A percentile compares a stretch with the other conserved stretches of the same genome.
Evolutionary conservation across 768 basidiomycete species (phyloP).

Genomic region (Tricholoma hemisulphureum): DNA sequence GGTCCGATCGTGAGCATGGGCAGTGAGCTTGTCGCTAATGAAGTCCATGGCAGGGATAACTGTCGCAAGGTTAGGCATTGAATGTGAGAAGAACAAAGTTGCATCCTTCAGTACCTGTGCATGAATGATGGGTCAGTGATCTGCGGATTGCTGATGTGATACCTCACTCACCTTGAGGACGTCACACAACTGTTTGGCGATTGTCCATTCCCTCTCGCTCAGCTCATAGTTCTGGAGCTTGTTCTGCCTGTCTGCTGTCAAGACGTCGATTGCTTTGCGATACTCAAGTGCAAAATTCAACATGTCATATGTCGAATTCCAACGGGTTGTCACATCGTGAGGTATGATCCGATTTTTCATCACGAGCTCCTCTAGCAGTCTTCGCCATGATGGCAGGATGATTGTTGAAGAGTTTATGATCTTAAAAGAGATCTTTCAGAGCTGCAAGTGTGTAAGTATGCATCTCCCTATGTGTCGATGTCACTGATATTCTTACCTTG

Average conservation of each 20-base stretch:
- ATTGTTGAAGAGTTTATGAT: not conserved
- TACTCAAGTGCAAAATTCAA: conserved; percentile 23
- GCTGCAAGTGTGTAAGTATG: not conserved
- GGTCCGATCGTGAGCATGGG: too few relatives aligned
- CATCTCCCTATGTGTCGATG: not conserved
- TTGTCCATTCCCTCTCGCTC: conserved; percentile 23
- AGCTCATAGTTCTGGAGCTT: conserved; percentile 18
- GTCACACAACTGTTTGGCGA: conserved; percentile 24
- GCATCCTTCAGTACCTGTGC: not conserved
- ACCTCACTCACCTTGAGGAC: conserved; percentile 26
- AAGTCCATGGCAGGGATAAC: too few relatives aligned
- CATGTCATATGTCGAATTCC: too few relatives aligned
- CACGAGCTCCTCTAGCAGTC: not conserved
- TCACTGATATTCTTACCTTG: conserved; percentile 2
- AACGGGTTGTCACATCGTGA: too few relatives aligned
- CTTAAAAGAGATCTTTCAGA: not conserved
- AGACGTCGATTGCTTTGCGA: conserved; percentile 17
- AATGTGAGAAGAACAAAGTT: not conserved
- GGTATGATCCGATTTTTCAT: too few relatives aligned
- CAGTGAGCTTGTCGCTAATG: too few relatives aligned
- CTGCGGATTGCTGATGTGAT: conserved; percentile 24
- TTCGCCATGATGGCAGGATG: not conserved
- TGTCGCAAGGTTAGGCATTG: too few relatives aligned
- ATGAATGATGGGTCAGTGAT: conserved; percentile 22
- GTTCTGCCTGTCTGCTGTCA: conserved; percentile 18